A percentile compares a stretch with the other conserved stretches of the same genome.
Evolutionary conservation across 495 filamentous ascomycete species (phyloP).

Genomic region (Evansstolkia leycettana): DNA sequence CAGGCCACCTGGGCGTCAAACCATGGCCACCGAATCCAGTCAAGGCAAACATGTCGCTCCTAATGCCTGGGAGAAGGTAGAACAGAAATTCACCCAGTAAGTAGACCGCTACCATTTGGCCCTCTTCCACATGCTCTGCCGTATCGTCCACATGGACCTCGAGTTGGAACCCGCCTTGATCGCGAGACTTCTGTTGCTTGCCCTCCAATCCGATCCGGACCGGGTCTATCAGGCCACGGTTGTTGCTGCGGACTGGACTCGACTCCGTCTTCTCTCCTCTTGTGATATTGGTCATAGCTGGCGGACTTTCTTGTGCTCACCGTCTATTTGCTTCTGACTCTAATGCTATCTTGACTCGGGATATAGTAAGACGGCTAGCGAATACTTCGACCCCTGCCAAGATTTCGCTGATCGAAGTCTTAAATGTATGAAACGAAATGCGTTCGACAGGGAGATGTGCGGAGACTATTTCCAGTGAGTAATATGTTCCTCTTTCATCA

Average conservation of each 20-base stretch:
- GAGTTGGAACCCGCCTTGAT: too few relatives aligned
- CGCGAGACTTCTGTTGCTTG: too few relatives aligned
- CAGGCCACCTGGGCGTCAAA: slow-evolving; percentile 2
- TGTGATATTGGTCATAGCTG: too few relatives aligned
- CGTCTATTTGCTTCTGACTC: too few relatives aligned
- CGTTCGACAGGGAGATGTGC: slow-evolving; percentile 74
- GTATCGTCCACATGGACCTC: too few relatives aligned
- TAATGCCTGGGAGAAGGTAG: slow-evolving; percentile 25
- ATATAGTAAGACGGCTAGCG: slow-evolving; percentile 63
- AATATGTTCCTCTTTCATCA: slow-evolving; percentile 38
- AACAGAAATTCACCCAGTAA: slow-evolving; percentile 30
- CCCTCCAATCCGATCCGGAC: too few relatives aligned
- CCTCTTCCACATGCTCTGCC: slow-evolving; percentile 3
- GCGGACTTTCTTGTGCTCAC: too few relatives aligned
- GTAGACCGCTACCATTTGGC: slow-evolving; percentile 6
- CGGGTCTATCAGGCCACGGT: too few relatives aligned
- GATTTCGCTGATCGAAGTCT: slow-evolving; percentile 81
- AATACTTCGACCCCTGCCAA: slow-evolving; percentile 91
- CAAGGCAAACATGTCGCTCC: slow-evolving; percentile 11
- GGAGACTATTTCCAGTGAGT: slow-evolving; percentile 83
- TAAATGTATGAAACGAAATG: slow-evolving; percentile 77
- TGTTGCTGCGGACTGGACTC: too few relatives aligned
- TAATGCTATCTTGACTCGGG: too few relatives aligned
- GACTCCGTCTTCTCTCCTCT: too few relatives aligned
- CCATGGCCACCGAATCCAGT: slow-evolving; percentile 10